phyloP scores from a whole-genome alignment of 495 filamentous ascomycete species.

The Corynascus novoguineensis region DNA sequence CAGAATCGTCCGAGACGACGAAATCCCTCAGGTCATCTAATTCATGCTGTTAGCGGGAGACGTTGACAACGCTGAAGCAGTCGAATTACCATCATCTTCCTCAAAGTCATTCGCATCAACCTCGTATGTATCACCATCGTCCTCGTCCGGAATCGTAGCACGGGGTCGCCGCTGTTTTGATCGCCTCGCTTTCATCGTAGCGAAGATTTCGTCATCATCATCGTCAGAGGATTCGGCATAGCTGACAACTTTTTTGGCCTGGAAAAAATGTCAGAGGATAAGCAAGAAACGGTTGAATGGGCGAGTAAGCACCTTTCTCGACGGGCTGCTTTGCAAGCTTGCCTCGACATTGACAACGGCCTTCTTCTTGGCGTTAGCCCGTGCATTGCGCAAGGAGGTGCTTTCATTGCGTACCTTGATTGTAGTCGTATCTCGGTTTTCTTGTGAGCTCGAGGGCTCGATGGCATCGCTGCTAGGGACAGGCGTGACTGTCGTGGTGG shows the following conservation, averaged over 20 bases:
- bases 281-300: neutral
- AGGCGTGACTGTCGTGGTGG: slow-evolving; percentile 55
- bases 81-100: slow-evolving; percentile 48
- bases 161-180: slow-evolving; percentile 31
- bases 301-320: slow-evolving; percentile 47
- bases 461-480: slow-evolving; percentile 71
- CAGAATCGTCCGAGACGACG: slow-evolving; percentile 81
- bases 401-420: slow-evolving; percentile 44
- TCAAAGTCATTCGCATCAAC: slow-evolving; percentile 52
- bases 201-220: slow-evolving; percentile 54
- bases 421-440: slow-evolving; percentile 40
- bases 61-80: slow-evolving; percentile 1
- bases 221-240: slow-evolving; percentile 64
- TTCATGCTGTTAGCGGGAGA: slow-evolving; percentile 5
- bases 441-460: slow-evolving; percentile 53
- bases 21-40: slow-evolving; percentile 76
- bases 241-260: slow-evolving; percentile 53
- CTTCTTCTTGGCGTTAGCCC: slow-evolving; percentile 36
- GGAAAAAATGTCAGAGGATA: slow-evolving; percentile 13
- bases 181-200: slow-evolving; percentile 34
- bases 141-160: slow-evolving; percentile 40
- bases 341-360: slow-evolving; percentile 21
- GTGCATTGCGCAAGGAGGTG: slow-evolving; percentile 31
- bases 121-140: slow-evolving; percentile 61
- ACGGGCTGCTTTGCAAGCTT: slow-evolving; percentile 49